Percentiles rank a stretch among this genome's conserved stretches.
Conservation (phyloP, 805 yeast genomes). For the Metschnikowia cerradonensis region DNA sequence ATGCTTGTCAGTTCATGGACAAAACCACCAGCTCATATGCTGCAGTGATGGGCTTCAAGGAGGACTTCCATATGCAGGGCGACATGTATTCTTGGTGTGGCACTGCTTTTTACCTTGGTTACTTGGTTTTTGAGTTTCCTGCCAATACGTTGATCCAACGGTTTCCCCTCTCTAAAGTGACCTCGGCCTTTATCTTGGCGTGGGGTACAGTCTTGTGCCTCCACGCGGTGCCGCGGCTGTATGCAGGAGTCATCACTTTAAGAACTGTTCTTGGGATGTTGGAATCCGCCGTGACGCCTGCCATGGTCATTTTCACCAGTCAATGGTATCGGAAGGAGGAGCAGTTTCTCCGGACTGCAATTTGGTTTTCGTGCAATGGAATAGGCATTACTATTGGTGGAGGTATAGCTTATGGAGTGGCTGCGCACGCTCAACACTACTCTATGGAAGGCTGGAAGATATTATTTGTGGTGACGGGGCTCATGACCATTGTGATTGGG, state of each 20-base stretch:
- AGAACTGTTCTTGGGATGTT: constrained; percentile 49
- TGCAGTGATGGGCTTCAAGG: constrained; percentile 60
- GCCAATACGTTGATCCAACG: constrained; percentile 46
- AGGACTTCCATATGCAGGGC: constrained; percentile 45
- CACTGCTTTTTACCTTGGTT: constrained; percentile 63
- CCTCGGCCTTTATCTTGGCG: constrained; percentile 44
- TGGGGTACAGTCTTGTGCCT: constrained; percentile 61
- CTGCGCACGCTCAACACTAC: constrained; percentile 34
- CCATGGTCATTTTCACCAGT: constrained; percentile 51
- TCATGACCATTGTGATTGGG: constrained; percentile 52
- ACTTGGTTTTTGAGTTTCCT: constrained; percentile 53
- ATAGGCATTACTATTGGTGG: constrained; percentile 35
- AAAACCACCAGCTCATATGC: constrained; percentile 59
- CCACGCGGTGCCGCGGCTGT: constrained; percentile 46
- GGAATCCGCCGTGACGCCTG: constrained; percentile 54
- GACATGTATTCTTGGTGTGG: constrained; percentile 39
- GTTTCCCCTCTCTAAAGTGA: constrained; percentile 53
- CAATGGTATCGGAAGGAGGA: constrained; percentile 52
- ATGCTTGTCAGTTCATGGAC: constrained; percentile 56
- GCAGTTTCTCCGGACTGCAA: constrained; percentile 31
- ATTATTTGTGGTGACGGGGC: constrained; percentile 57
- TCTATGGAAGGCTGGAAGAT: constrained; percentile 55
- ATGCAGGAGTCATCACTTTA: constrained; percentile 44
- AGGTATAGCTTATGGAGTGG: constrained; percentile 53
- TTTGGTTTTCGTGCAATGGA: constrained; percentile 38